A percentile compares a stretch with the other conserved stretches of the same genome.
Conservation (phyloP, 805 yeast genomes). For the Spathaspora boniae region DNA sequence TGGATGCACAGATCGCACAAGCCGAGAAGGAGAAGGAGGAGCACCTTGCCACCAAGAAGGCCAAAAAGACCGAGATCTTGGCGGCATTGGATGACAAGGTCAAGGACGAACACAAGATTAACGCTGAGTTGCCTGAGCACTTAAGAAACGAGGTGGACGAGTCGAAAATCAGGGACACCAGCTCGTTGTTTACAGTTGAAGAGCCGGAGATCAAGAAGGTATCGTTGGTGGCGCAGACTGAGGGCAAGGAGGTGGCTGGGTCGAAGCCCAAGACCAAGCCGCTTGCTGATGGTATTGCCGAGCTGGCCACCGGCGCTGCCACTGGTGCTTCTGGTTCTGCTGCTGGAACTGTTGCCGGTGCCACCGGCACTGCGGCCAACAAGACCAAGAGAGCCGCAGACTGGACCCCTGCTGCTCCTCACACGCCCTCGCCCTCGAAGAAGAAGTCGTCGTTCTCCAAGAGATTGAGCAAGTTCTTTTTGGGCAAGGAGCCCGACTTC, state of each 20-base stretch:
- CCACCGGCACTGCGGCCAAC: conserved; percentile 5
- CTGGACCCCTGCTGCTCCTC: conserved; percentile 7
- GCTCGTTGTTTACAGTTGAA: conserved; percentile 36
- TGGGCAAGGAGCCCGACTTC: conserved; percentile 4
- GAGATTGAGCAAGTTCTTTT: conserved; percentile 16
- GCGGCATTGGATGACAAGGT: conserved; percentile 29
- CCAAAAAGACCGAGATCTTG: conserved; percentile 32
- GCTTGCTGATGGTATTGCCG: conserved; percentile 3
- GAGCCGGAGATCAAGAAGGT: conserved; percentile 11
- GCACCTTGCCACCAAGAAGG: conserved; percentile 32
- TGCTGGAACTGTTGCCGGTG: conserved; percentile 2
- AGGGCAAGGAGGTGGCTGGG: conserved; percentile 14
- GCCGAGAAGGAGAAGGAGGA: conserved; percentile 38
- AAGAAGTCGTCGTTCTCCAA: conserved; percentile 13
- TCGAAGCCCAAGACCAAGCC: conserved; percentile 8
- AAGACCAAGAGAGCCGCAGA: conserved; percentile 6
- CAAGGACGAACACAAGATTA: conserved; percentile 48
- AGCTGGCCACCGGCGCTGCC: conserved; percentile 1
- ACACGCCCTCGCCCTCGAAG: conserved; percentile 10
- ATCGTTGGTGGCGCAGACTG: conserved; percentile 6
- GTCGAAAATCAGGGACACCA: conserved; percentile 32
- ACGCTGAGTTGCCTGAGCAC: conserved; percentile 51
- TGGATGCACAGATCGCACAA: conserved; percentile 41
- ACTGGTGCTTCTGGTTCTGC: conserved; percentile 3
- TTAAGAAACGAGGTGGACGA: conserved; percentile 37